These are phyloP conservation scores for Endothia cerciana DNA, from an alignment of 2,329 filamentous ascomycete species.

Conservation along the genomic window DNA sequence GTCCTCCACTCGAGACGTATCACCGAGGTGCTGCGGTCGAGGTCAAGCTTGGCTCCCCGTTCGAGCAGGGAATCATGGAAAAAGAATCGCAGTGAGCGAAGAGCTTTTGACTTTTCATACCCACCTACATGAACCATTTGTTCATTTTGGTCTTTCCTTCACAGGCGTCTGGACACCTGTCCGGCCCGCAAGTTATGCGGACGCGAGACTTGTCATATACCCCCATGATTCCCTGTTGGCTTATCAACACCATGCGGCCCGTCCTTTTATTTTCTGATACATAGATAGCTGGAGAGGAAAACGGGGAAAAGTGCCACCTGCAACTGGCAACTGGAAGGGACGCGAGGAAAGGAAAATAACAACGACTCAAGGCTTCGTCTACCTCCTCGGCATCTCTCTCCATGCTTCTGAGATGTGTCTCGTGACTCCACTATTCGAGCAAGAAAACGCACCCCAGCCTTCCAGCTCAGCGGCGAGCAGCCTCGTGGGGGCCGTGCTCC, in stretches of 20 bases:
- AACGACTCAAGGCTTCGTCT: background rate
- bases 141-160: background rate
- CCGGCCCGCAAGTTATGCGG: background rate
- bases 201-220: background rate
- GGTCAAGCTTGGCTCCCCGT: conserved; percentile 28
- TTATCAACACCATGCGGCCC: background rate
- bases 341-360: background rate
- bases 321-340: background rate
- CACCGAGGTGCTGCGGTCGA: conserved; percentile 14
- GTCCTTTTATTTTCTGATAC: background rate
- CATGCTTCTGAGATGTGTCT: background rate
- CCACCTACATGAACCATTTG: conserved; percentile 1
- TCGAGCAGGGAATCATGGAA: conserved; percentile 16
- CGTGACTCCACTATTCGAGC: background rate
- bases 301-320: background rate
- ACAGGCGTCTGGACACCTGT: background rate
- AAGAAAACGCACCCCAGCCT: background rate
- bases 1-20: conserved; percentile 4
- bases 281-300: background rate
- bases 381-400: background rate
- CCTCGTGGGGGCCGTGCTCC: background rate
- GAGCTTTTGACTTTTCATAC: background rate
- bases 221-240: background rate
- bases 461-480: too few species aligned
- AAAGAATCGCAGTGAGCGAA: background rate